Evolutionary conservation across 148 eudicot genomes (phyloP).

Genomic region (Silene uniflora): DNA sequence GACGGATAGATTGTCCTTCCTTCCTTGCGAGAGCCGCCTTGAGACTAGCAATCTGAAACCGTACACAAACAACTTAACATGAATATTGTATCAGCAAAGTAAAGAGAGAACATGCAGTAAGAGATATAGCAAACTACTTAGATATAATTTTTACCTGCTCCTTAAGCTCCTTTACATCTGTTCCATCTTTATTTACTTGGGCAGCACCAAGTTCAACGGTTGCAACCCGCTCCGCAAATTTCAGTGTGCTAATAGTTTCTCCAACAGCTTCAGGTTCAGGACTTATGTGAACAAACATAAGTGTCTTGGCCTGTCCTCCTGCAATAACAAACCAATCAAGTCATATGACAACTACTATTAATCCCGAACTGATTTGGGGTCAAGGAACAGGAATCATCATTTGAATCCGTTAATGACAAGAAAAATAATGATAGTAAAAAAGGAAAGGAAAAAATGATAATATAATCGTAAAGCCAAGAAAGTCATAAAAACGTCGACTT

Average conservation of each 20-base stretch:
- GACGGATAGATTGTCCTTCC: conserved; percentile 47
- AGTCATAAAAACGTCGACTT: too few relatives aligned
- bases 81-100: conserved; percentile 8
- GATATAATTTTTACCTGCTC: conserved; percentile 54
- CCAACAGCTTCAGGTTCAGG: conserved; percentile 89
- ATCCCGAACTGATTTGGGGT: too few relatives aligned
- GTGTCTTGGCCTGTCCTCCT: conserved; percentile 99
- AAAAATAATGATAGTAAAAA: neutral
- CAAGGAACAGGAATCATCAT: neutral
- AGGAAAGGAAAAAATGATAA: too few relatives aligned
- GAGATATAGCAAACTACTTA: neutral
- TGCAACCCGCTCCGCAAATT: conserved; percentile 96
- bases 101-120: neutral
- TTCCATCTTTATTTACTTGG: conserved; percentile 66
- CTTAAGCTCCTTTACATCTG: conserved; percentile 92
- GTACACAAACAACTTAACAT: conserved; percentile 12
- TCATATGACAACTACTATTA: neutral
- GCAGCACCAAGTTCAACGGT: conserved; percentile 99
- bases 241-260: conserved; percentile 92
- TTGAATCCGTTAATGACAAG: neutral
- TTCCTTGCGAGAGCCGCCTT: conserved; percentile 83
- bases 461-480: too few relatives aligned
- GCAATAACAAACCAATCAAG: conserved; percentile 14
- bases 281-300: conserved; percentile 99
- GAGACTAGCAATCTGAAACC: conserved; percentile 71